Evolutionary conservation across 345 rosid species (phyloP).

Genomic region (Aethionema arabicum): DNA sequence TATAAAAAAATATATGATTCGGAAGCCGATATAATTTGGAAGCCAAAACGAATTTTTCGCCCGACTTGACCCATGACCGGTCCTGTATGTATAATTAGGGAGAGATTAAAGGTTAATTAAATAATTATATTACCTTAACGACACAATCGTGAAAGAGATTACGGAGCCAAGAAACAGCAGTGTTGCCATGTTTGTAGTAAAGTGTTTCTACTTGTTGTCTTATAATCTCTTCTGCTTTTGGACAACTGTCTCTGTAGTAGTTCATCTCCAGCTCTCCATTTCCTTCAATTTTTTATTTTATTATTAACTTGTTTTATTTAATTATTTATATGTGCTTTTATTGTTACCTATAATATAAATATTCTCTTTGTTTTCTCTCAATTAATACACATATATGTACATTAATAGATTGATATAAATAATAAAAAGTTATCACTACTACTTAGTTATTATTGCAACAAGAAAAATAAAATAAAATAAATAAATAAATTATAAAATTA

Average conservation of each 20-base stretch:
- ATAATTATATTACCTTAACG: slow-evolving; percentile 43
- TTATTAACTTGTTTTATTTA: neutral
- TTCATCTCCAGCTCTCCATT: slow-evolving; percentile 58
- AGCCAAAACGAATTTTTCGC: too few species aligned
- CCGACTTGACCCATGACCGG: too few species aligned
- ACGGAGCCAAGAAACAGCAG: slow-evolving; percentile 87
- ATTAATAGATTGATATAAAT: too few species aligned
- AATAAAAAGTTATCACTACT: too few species aligned
- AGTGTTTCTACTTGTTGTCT: slow-evolving; percentile 60
- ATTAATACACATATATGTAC: too few species aligned
- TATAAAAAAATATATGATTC: too few species aligned
- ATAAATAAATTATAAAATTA: neutral
- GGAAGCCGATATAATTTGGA: too few species aligned
- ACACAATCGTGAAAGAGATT: slow-evolving; percentile 90
- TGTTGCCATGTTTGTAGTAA: slow-evolving; percentile 76
- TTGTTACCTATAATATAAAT: neutral
- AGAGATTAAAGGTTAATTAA: neutral
- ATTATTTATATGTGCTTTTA: neutral
- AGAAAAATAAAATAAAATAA: neutral
- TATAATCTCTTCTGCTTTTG: slow-evolving; percentile 79
- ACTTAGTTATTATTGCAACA: too few species aligned
- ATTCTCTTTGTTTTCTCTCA: neutral
- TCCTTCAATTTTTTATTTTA: slow-evolving; percentile 35
- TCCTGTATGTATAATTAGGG: too few species aligned
- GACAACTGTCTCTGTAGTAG: slow-evolving; percentile 65